phyloP scores from a whole-genome alignment of 2,329 filamentous ascomycete species.

The Aureobasidium sp. region DNA sequence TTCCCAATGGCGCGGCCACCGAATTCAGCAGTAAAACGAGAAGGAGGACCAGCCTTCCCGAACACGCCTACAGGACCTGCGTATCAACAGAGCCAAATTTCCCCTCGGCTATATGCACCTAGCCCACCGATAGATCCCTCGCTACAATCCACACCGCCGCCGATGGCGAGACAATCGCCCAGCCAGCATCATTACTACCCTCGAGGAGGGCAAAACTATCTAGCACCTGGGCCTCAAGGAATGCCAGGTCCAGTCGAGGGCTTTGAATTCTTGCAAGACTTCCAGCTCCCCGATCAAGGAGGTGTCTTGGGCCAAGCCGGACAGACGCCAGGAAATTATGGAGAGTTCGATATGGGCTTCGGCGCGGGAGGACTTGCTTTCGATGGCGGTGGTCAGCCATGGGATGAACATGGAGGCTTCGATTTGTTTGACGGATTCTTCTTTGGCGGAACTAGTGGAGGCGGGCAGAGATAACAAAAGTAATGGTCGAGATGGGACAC shows the following conservation, averaged over 20 bases:
- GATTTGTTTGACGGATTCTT: conserved; percentile 63
- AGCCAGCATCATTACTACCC: conserved; percentile 8
- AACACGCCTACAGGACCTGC: neutral
- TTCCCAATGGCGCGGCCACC: conserved; percentile 15
- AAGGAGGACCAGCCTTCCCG: conserved; percentile 1
- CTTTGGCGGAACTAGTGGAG: conserved; percentile 43
- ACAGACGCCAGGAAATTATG: conserved; percentile 33
- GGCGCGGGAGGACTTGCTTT: conserved; percentile 22
- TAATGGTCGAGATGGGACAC: neutral
- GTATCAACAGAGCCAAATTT: conserved; percentile 3
- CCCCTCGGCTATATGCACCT: neutral
- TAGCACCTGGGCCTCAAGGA: neutral
- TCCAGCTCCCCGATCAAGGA: conserved; percentile 21
- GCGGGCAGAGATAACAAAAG: neutral
- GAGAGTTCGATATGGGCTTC: conserved; percentile 54
- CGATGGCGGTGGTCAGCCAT: conserved; percentile 37
- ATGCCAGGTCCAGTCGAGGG: neutral
- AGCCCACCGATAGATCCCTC: conserved; percentile 10
- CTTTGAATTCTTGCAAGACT: conserved; percentile 47
- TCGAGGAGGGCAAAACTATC: neutral
- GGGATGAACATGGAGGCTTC: conserved; percentile 43
- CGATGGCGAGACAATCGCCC: conserved; percentile 1
- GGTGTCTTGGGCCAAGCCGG: neutral
- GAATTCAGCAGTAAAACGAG: neutral
- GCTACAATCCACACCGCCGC: neutral